A percentile compares a stretch with the other conserved stretches of the same genome.
Evolutionary conservation across 768 basidiomycete species (phyloP).

Genomic region (Auricularia cornea): DNA sequence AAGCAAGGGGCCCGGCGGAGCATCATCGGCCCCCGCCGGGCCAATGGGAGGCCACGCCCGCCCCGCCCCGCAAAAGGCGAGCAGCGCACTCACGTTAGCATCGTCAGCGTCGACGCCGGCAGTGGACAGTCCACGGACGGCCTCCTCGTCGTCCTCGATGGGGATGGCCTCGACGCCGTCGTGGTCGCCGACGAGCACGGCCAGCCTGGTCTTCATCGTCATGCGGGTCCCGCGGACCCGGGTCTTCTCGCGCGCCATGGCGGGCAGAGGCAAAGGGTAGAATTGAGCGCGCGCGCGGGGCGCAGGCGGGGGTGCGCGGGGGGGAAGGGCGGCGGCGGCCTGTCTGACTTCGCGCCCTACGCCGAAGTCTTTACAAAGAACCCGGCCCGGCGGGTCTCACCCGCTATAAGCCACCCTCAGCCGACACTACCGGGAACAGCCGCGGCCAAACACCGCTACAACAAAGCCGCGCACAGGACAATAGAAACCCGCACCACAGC

Average conservation of each 20-base stretch:
- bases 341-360: too few relatives aligned
- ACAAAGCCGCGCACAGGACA: too few relatives aligned
- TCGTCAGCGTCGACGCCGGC: constrained; percentile 90
- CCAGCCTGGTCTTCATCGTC: constrained; percentile 87
- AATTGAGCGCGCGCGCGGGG: neutral
- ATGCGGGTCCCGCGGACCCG: constrained; percentile 49
- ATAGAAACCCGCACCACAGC: too few relatives aligned
- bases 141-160: constrained; percentile 74
- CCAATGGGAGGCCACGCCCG: constrained; percentile 44
- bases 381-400: too few relatives aligned
- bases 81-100: constrained; percentile 66
- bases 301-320: too few relatives aligned
- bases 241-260: neutral
- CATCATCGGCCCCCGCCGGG: constrained; percentile 29
- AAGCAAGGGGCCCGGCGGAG: constrained; percentile 49
- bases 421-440: too few relatives aligned
- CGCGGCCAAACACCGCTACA: too few relatives aligned
- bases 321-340: too few relatives aligned
- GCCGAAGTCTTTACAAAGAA: too few relatives aligned
- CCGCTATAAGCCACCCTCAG: too few relatives aligned
- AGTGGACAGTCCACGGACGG: constrained; percentile 69
- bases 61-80: constrained; percentile 32
- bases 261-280: neutral
- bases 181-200: constrained; percentile 71
- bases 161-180: constrained; percentile 73